A percentile compares a stretch with the other conserved stretches of the same genome.
These are phyloP conservation scores for Salpingoeca rosetta DNA, from an alignment of 78 protist species.

Conservation along the genomic window DNA sequence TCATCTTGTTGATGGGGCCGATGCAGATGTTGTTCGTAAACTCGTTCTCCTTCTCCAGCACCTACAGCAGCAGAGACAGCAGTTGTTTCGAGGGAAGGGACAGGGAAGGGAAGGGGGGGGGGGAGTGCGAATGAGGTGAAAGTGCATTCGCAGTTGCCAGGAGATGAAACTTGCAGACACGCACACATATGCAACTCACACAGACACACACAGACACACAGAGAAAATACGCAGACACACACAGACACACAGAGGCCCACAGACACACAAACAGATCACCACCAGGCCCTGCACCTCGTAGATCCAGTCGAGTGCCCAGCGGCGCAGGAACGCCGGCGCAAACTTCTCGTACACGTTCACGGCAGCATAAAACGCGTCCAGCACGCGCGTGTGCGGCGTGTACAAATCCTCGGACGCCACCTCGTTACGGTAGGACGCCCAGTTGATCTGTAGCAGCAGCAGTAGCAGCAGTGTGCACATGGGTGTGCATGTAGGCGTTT, in stretches of 20 bases:
- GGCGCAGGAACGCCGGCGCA: constrained; percentile 34
- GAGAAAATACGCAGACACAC: neutral
- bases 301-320: neutral
- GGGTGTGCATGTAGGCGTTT: too few relatives aligned
- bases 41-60: too few relatives aligned
- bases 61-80: too few relatives aligned
- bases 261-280: neutral
- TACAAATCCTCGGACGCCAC: constrained; percentile 47
- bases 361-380: constrained; percentile 1
- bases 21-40: constrained; percentile 61
- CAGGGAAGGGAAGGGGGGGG: too few relatives aligned
- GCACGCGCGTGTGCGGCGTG: constrained; percentile 39
- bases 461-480: too few relatives aligned
- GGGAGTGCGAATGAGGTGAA: too few relatives aligned
- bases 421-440: constrained; percentile 39
- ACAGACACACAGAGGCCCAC: too few relatives aligned
- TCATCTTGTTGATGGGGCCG: constrained; percentile 69
- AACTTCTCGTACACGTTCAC: constrained; percentile 46
- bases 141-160: too few relatives aligned
- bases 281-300: too few relatives aligned
- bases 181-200: too few relatives aligned
- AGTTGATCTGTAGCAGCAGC: constrained; percentile 30
- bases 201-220: neutral
- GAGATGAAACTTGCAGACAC: too few relatives aligned
- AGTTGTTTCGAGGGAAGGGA: too few relatives aligned